Evolutionary conservation across 2,329 filamentous ascomycete genomes (phyloP).

Genomic region (Lojkania enalia): DNA sequence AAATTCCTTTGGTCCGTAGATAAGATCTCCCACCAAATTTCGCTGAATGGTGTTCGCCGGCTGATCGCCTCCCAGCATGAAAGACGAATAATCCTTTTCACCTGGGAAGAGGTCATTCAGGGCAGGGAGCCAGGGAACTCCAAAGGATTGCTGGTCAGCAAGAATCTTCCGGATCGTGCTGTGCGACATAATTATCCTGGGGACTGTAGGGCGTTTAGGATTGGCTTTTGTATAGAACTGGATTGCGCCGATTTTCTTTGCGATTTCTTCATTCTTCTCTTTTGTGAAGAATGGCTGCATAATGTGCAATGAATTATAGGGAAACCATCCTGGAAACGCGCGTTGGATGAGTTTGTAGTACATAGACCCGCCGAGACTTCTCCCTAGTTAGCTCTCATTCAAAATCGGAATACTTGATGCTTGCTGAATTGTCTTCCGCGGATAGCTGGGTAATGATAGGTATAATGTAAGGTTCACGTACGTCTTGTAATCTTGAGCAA

Average conservation of each 20-base stretch:
- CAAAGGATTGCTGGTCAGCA: constrained; percentile 8
- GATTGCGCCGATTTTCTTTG: not conserved
- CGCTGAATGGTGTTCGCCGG: constrained; percentile 9
- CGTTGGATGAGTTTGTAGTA: constrained; percentile 58
- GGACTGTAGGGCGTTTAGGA: not conserved
- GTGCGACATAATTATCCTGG: not conserved
- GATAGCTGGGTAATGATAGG: no score
- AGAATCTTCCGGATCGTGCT: constrained; percentile 10
- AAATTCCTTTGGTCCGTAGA: constrained; percentile 12
- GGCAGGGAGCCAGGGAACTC: constrained; percentile 9
- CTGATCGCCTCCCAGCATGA: constrained; percentile 13
- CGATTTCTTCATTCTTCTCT: constrained; percentile 7
- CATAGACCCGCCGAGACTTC: constrained; percentile 25
- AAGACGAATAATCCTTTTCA: constrained; percentile 13
- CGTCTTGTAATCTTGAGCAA: constrained; percentile 18
- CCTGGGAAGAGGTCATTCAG: constrained; percentile 16
- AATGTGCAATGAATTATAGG: constrained; percentile 44
- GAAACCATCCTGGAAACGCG: constrained; percentile 46
- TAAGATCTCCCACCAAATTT: constrained; percentile 7
- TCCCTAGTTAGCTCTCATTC: no score
- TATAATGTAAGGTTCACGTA: not conserved
- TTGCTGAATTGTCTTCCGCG: no score
- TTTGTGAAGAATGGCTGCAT: constrained; percentile 17
- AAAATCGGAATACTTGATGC: no score
- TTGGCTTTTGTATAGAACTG: not conserved